phyloP scores from a whole-genome alignment of 495 filamentous ascomycete species.

The Apodospora peruviana region DNA sequence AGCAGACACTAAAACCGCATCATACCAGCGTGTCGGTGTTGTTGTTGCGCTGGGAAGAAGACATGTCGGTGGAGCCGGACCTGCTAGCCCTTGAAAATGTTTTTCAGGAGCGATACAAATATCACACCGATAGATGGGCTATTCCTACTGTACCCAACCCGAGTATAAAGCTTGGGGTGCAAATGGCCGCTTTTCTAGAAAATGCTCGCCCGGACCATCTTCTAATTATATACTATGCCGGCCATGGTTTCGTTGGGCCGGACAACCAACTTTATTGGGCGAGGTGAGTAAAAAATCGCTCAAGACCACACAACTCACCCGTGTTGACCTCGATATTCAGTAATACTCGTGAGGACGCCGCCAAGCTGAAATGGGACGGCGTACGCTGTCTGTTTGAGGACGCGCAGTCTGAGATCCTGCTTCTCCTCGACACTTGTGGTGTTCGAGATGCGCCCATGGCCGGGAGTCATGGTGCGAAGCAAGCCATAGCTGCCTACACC shows the following conservation, averaged over 20 bases:
- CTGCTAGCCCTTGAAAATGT: slow-evolving; percentile 43
- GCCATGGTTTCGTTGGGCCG: slow-evolving; percentile 42
- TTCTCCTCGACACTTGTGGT: slow-evolving; percentile 43
- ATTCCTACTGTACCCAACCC: slow-evolving; percentile 48
- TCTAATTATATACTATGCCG: slow-evolving; percentile 53
- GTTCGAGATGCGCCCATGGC: slow-evolving; percentile 34
- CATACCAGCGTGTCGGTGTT: slow-evolving; percentile 49
- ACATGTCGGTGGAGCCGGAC: slow-evolving; percentile 43
- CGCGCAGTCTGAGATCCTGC: slow-evolving; percentile 42
- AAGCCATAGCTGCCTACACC: slow-evolving; percentile 48
- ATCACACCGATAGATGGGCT: slow-evolving; percentile 44
- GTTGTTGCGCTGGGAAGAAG: slow-evolving; percentile 51
- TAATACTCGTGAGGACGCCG: slow-evolving; percentile 34
- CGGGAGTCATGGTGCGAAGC: slow-evolving; percentile 45
- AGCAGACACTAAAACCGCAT: slow-evolving; percentile 44
- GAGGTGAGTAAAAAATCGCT: slow-evolving; percentile 34
- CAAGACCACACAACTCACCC: slow-evolving; percentile 7
- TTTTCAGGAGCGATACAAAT: slow-evolving; percentile 49
- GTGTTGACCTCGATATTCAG: slow-evolving; percentile 24
- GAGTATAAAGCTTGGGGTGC: slow-evolving; percentile 47
- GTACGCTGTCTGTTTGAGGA: slow-evolving; percentile 47
- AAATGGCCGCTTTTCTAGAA: slow-evolving; percentile 45
- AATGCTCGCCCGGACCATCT: slow-evolving; percentile 48
- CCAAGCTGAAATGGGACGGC: slow-evolving; percentile 44
- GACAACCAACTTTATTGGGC: slow-evolving; percentile 53